These are phyloP conservation scores for Helotiales sp. DNA, from an alignment of 2,329 filamentous ascomycete genomes.

Conservation along the genomic window DNA sequence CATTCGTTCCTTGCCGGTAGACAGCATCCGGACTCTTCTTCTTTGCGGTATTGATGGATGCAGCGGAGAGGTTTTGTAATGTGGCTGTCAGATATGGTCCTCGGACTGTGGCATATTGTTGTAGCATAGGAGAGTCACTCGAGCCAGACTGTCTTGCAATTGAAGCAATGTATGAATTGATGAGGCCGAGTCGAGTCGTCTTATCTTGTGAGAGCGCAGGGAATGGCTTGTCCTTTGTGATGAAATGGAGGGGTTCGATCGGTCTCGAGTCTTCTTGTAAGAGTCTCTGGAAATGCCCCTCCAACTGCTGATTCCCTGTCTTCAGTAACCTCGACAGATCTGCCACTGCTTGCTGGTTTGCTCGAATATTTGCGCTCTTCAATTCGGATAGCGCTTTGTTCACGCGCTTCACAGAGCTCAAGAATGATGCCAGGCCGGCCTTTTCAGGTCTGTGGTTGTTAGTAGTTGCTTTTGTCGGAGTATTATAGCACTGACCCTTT, in stretches of 20 bases:
- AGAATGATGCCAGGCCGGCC: slow-evolving; percentile 79
- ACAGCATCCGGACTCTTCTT: slow-evolving; percentile 77
- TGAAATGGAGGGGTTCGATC: slow-evolving; percentile 86
- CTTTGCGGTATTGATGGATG: slow-evolving; percentile 80
- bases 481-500: slow-evolving; percentile 55
- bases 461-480: slow-evolving; percentile 13
- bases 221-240: slow-evolving; percentile 87
- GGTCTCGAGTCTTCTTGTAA: slow-evolving; percentile 76
- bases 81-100: slow-evolving; percentile 83
- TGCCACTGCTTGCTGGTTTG: slow-evolving; percentile 84
- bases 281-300: slow-evolving; percentile 78
- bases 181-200: slow-evolving; percentile 71
- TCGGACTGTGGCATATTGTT: slow-evolving; percentile 82
- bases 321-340: slow-evolving; percentile 78
- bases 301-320: slow-evolving; percentile 78
- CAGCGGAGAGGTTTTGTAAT: slow-evolving; percentile 82
- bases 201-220: slow-evolving; percentile 77
- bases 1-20: slow-evolving; percentile 86
- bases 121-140: slow-evolving; percentile 70
- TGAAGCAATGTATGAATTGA: slow-evolving; percentile 74
- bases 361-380: slow-evolving; percentile 84
- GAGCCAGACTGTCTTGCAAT: slow-evolving; percentile 50
- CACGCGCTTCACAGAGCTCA: slow-evolving; percentile 85
- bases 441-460: slow-evolving; percentile 63
- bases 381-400: slow-evolving; percentile 83